Base-by-base conservation (phyloP, 2,329 filamentous ascomycete species). In the Helotiales sp. region DNA sequence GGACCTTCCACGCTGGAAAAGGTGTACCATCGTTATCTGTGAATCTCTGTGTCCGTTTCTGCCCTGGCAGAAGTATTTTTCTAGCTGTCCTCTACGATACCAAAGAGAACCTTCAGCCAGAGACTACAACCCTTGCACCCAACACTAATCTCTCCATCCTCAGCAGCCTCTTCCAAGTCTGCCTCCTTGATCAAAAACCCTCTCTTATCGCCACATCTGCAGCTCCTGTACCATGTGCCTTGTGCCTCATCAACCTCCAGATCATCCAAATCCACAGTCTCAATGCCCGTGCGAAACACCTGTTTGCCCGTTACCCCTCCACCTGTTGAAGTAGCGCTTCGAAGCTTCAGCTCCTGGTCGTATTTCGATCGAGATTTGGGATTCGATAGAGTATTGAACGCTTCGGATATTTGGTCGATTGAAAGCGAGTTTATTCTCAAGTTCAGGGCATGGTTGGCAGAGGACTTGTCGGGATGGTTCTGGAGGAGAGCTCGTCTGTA, bases 121-220 rank as follows among this genome's bases (percentile, higher is more conserved):
- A 91, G 79, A 74, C 88, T 91, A 71, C 89, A 91, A 72, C 90
- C 88, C 64, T 82, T 81, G 73, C 89, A 91, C 11, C 86, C 88
- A 47, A 91, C 87, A 76, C 89, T 82, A 55, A 91, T 77, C 74
- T 89, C 86, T 8, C 88, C 85, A 69, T 85, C 81, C 60, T 86
- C 85, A 54, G 81, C 83, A 45, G 83, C 85, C 74, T 85, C 86
- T 70, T 88, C 85, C 58, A 91, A 79, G 75, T 91, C 87, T 8
- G 77, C 78, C 77, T 91, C 88, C 17, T 77, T 79, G 69, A 91
- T 84, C 30, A 84, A 76, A 75, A 87, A 91, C 1, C 88, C 88
- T 45, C 83, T 81, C 34, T 82, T 80, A 75, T 90, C 90, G 45
- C 89, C 89, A 76, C 89, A 91, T 61, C 89, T 85, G 78, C 89